Conservation (phyloP, 805 yeast species). For the Yarrowia keelungensis region DNA sequence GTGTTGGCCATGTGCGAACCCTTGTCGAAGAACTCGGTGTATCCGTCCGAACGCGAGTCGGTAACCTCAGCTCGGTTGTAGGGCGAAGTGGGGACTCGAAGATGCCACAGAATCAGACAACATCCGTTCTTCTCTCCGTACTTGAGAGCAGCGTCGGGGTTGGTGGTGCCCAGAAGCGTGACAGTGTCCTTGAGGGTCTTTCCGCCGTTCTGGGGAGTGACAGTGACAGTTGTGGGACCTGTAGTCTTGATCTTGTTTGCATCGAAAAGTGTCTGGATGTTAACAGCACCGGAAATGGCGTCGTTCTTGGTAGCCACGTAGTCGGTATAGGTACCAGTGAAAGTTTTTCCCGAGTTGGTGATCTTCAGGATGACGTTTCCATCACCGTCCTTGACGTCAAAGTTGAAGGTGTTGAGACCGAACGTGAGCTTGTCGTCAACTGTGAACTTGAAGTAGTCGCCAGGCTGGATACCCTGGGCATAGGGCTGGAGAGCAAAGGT, state of each 20-base stretch:
- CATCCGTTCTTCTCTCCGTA: conserved; percentile 8
- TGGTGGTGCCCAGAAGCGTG: not conserved
- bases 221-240: conserved; percentile 12
- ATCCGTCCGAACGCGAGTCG: not conserved
- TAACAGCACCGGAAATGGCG: not conserved
- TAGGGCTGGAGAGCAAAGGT: conserved; percentile 13
- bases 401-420: not conserved
- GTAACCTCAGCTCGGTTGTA: conserved; percentile 20
- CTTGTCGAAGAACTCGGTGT: conserved; percentile 2
- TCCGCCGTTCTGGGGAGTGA: not conserved
- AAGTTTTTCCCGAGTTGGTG: conserved; percentile 4
- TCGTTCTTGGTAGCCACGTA: conserved; percentile 25
- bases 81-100: conserved; percentile 11
- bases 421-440: conserved; percentile 10
- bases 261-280: conserved; percentile 18
- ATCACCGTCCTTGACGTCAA: conserved; percentile 17
- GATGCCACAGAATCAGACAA: conserved; percentile 1
- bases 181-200: conserved; percentile 1
- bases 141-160: conserved; percentile 5
- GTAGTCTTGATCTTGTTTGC: conserved; percentile 7
- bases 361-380: conserved; percentile 13
- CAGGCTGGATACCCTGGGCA: conserved; percentile 14
- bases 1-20: not conserved
- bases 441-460: conserved; percentile 21
- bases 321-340: conserved; percentile 21